Evolutionary conservation across 2,329 filamentous ascomycete genomes (phyloP).

Genomic region (Neurospora crassa): DNA sequence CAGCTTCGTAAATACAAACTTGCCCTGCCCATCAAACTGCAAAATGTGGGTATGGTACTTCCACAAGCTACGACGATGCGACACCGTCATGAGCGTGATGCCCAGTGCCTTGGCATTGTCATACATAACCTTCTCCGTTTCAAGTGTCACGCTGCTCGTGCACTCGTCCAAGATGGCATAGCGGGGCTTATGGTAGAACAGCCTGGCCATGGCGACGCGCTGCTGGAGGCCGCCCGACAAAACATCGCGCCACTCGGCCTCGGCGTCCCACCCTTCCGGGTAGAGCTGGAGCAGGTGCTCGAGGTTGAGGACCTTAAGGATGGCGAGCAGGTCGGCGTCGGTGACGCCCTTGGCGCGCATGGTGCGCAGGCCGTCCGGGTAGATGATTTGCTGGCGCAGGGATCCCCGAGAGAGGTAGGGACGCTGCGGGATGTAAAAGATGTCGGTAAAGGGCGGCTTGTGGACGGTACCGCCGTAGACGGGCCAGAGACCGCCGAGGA

Average conservation of each 20-base stretch:
- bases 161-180: slow-evolving; percentile 98
- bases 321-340: slow-evolving; percentile 67
- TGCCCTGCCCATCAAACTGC: slow-evolving; percentile 92
- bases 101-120: slow-evolving; percentile 86
- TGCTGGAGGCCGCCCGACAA: slow-evolving; percentile 90
- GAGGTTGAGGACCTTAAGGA: slow-evolving; percentile 73
- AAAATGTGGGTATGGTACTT: slow-evolving; percentile 91
- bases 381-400: slow-evolving; percentile 93
- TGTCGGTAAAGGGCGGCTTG: slow-evolving; percentile 84
- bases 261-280: slow-evolving; percentile 75
- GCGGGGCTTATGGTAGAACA: slow-evolving; percentile 87
- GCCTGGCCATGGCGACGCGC: slow-evolving; percentile 87
- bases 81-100: slow-evolving; percentile 95
- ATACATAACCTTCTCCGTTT: slow-evolving; percentile 94
- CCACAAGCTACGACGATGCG: slow-evolving; percentile 85
- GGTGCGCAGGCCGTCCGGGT: slow-evolving; percentile 78
- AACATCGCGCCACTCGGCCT: slow-evolving; percentile 94
- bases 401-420: slow-evolving; percentile 88
- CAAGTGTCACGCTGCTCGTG: slow-evolving; percentile 87
- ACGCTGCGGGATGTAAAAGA: slow-evolving; percentile 96
- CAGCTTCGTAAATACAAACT: slow-evolving; percentile 79
- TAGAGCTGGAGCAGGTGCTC: slow-evolving; percentile 72
- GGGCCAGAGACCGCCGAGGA: slow-evolving; percentile 92
- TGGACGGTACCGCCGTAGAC: slow-evolving; percentile 91
- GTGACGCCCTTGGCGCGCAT: slow-evolving; percentile 80